A percentile compares a stretch with the other conserved stretches of the same genome.
phyloP scores from a whole-genome alignment of 2,329 filamentous ascomycete genomes.

The Aphanocladium album region DNA sequence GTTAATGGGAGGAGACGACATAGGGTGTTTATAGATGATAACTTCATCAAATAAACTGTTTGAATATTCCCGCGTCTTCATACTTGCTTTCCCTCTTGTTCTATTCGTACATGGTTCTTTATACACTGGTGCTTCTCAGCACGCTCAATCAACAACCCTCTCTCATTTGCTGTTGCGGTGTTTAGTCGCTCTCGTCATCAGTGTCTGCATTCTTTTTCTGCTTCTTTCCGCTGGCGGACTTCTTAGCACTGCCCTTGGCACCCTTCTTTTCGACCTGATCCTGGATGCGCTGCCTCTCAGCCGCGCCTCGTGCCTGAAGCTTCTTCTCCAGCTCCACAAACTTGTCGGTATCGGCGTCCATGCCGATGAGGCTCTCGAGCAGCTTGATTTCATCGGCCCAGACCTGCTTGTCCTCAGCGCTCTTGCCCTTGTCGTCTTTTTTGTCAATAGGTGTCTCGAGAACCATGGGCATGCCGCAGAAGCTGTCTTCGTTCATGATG shows the following conservation, averaged over 20 bases:
- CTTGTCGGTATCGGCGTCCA: conserved; percentile 69
- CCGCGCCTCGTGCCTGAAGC: conserved; percentile 61
- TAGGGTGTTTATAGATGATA: not conserved
- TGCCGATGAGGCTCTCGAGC: conserved; percentile 79
- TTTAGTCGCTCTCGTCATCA: conserved; percentile 31
- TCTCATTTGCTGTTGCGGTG: not conserved
- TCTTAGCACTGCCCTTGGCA: conserved; percentile 31
- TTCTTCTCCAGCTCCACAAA: conserved; percentile 62
- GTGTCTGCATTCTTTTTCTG: conserved; percentile 30
- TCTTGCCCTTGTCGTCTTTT: conserved; percentile 59
- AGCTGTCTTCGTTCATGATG: conserved; percentile 74
- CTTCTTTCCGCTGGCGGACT: conserved; percentile 28
- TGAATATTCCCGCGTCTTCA: not conserved
- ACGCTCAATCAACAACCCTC: not conserved
- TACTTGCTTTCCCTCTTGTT: not conserved
- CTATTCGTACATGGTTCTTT: not conserved
- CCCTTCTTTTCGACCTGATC: conserved; percentile 75
- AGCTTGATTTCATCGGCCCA: conserved; percentile 96
- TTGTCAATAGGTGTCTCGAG: conserved; percentile 92
- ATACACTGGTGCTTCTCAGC: not conserved
- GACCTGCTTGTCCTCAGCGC: conserved; percentile 70
- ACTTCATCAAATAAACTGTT: not conserved
- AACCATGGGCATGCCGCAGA: conserved; percentile 81
- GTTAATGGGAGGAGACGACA: not conserved
- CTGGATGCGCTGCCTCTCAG: conserved; percentile 69